These are phyloP conservation scores for Collybia sp. DNA, from an alignment of 768 basidiomycete species.

Conservation along the genomic window DNA sequence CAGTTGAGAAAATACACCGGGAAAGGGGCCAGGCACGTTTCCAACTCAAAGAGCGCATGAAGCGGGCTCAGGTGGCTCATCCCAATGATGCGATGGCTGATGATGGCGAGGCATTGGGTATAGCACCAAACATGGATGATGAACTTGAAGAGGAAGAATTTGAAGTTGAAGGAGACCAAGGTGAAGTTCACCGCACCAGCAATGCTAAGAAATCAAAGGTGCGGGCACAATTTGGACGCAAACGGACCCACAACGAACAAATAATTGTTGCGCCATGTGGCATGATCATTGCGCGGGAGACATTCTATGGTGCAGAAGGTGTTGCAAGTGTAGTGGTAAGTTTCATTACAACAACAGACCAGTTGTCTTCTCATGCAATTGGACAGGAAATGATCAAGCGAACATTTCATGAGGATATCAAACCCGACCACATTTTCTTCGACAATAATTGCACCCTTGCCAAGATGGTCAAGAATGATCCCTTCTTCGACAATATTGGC, in stretches of 20 bases:
- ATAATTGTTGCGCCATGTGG: slow-evolving; percentile 27
- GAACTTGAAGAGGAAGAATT: too few species aligned
- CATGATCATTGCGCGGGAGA: slow-evolving; percentile 22
- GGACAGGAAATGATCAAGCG: slow-evolving; percentile 1
- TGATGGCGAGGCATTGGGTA: neutral
- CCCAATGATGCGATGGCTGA: neutral
- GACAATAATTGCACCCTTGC: slow-evolving; percentile 21
- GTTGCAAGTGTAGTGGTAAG: slow-evolving; percentile 15
- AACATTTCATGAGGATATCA: slow-evolving; percentile 8
- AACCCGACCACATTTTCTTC: slow-evolving; percentile 20
- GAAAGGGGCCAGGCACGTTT: neutral
- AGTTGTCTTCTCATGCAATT: neutral
- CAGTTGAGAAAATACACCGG: neutral
- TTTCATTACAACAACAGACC: neutral
- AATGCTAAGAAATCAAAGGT: slow-evolving; percentile 15
- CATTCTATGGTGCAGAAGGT: slow-evolving; percentile 26
- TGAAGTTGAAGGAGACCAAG: slow-evolving; percentile 11
- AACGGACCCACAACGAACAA: slow-evolving; percentile 29
- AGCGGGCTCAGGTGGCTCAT: neutral
- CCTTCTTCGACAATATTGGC: slow-evolving; percentile 12
- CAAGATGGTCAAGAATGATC: slow-evolving; percentile 6
- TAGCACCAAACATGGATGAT: neutral
- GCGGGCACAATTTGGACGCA: slow-evolving; percentile 19
- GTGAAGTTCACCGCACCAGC: slow-evolving; percentile 10
- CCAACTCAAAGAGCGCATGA: neutral